Evolutionary conservation across 768 basidiomycete species (phyloP).

Genomic region (Suillus plorans): DNA sequence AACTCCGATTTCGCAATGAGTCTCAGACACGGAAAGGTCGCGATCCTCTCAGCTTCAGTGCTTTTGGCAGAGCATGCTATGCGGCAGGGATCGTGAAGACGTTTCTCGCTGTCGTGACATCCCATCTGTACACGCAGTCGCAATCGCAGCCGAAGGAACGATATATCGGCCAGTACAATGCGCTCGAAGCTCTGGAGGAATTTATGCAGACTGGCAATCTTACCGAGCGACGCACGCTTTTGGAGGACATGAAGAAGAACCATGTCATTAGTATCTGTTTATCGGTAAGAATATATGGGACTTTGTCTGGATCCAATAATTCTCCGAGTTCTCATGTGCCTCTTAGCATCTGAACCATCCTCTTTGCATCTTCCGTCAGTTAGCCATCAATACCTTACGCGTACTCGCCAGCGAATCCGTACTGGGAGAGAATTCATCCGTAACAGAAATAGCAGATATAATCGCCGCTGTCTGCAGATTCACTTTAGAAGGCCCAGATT

Average conservation of each 20-base stretch:
- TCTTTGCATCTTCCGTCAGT: constrained; percentile 23
- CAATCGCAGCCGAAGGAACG: constrained; percentile 12
- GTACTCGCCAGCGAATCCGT: constrained; percentile 21
- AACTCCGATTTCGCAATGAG: constrained; percentile 5
- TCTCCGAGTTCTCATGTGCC: neutral
- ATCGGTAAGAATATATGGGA: constrained; percentile 12
- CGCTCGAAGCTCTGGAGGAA: constrained; percentile 19
- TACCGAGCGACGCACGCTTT: constrained; percentile 19
- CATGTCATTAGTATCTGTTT: constrained; percentile 22
- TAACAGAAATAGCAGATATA: constrained; percentile 21
- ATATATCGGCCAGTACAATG: constrained; percentile 23
- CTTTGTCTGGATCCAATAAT: neutral
- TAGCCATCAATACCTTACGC: constrained; percentile 18
- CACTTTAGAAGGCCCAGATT: constrained; percentile 24
- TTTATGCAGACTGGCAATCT: constrained; percentile 21
- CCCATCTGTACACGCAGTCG: constrained; percentile 12
- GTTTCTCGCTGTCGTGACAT: constrained; percentile 22
- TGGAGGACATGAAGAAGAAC: constrained; percentile 25
- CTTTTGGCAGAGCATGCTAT: constrained; percentile 23
- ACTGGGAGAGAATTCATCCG: constrained; percentile 20
- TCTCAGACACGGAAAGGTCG: too few relatives aligned
- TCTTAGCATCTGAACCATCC: constrained; percentile 22
- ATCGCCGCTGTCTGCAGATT: constrained; percentile 26
- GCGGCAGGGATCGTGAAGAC: constrained; percentile 28
- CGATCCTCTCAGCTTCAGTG: constrained; percentile 5